Conservation (phyloP, 2,329 filamentous ascomycete genomes). For the Onygena corvina region DNA sequence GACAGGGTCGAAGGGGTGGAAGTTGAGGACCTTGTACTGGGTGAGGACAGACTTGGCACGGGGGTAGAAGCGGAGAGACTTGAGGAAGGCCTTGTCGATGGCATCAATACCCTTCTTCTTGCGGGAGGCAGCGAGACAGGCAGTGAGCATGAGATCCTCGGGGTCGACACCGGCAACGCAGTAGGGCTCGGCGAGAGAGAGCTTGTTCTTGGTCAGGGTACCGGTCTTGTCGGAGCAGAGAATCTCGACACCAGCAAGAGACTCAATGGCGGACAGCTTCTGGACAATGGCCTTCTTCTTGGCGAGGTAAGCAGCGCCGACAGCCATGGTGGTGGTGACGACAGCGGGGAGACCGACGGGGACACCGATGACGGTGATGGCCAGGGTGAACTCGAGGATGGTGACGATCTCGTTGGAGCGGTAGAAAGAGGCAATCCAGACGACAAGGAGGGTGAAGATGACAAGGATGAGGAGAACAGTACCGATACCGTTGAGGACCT, state of each 20-base stretch:
- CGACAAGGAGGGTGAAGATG: conserved; percentile 64
- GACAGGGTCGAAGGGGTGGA: conserved; percentile 81
- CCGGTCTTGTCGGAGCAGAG: conserved; percentile 92
- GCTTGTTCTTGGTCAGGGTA: conserved; percentile 88
- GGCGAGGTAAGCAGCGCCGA: conserved; percentile 79
- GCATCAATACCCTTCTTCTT: conserved; percentile 95
- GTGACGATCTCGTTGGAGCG: conserved; percentile 66
- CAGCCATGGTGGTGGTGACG: conserved; percentile 89
- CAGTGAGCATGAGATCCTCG: conserved; percentile 84
- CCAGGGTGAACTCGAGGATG: conserved; percentile 74
- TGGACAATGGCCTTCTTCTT: conserved; percentile 90
- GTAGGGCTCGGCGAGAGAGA: conserved; percentile 75
- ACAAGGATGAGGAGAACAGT: conserved; percentile 69
- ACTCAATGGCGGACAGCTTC: conserved; percentile 85
- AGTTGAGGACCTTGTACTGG: conserved; percentile 75
- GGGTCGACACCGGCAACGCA: conserved; percentile 69
- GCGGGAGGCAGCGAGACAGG: conserved; percentile 76
- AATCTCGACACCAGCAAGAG: conserved; percentile 82
- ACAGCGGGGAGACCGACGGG: conserved; percentile 87
- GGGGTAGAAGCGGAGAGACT: conserved; percentile 70
- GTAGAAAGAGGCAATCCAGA: conserved; percentile 83
- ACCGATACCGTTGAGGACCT: conserved; percentile 79
- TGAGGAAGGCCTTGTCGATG: conserved; percentile 90
- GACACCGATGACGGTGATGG: conserved; percentile 83
- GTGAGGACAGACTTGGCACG: conserved; percentile 66